Evolutionary conservation across 805 yeast genomes (phyloP).

Genomic region (Saturnispora zaruensis): DNA sequence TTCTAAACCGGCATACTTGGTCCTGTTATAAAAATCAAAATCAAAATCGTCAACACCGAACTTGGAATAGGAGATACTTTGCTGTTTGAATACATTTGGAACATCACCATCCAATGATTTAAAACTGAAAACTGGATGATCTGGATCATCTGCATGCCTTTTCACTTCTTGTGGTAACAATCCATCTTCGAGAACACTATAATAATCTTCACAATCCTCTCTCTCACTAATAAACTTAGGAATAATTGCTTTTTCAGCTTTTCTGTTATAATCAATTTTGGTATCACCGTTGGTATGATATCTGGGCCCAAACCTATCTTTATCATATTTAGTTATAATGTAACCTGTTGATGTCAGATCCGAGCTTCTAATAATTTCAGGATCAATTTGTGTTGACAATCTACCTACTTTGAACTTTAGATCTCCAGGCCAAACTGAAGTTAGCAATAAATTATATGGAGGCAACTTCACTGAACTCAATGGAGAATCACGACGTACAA

Average conservation of each 20-base stretch:
- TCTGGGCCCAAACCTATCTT: conserved; percentile 47
- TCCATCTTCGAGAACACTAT: conserved; percentile 8
- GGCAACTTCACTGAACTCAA: conserved; percentile 79
- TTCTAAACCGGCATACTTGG: conserved; percentile 77
- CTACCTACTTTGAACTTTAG: conserved; percentile 52
- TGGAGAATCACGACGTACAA: conserved; percentile 45
- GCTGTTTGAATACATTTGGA: conserved; percentile 68
- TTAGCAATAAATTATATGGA: conserved; percentile 62
- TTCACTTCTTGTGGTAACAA: conserved; percentile 12
- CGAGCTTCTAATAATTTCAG: conserved; percentile 34
- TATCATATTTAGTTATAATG: conserved; percentile 45
- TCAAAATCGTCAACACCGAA: conserved; percentile 95
- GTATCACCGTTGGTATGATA: conserved; percentile 31
- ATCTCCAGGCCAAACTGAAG: conserved; percentile 74
- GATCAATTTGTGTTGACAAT: conserved; percentile 46
- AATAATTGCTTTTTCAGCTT: conserved; percentile 19
- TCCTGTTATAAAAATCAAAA: conserved; percentile 72
- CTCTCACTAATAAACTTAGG: conserved; percentile 60
- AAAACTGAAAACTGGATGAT: conserved; percentile 22
- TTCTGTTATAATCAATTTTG: conserved; percentile 29
- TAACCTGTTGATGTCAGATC: conserved; percentile 29
- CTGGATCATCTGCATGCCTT: conserved; percentile 10
- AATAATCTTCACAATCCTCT: conserved; percentile 25
- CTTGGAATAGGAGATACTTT: conserved; percentile 73
- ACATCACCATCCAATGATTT: conserved; percentile 32